Evolutionary conservation across 78 protist genomes (phyloP).

Genomic region (Dictyostelium brefeldianum): DNA sequence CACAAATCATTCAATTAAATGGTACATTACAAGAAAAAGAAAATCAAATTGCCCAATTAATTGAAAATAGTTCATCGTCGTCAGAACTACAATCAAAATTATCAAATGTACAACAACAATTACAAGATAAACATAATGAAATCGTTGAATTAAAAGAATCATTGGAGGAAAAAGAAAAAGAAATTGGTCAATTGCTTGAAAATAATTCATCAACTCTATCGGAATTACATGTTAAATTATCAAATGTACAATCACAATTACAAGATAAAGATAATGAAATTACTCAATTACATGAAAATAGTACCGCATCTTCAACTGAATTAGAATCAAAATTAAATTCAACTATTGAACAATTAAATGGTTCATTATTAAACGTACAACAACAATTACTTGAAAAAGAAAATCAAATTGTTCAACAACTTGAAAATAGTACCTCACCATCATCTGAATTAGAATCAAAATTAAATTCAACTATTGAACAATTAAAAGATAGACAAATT

Average conservation of each 20-base stretch:
- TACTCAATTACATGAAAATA: background rate
- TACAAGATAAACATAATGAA: background rate
- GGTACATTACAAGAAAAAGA: background rate
- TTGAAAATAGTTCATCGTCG: background rate
- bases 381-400: slow-evolving; percentile 1
- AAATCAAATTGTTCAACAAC: background rate
- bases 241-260: background rate
- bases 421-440: background rate
- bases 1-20: background rate
- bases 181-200: background rate
- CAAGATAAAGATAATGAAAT: slow-evolving; percentile 3
- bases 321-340: background rate
- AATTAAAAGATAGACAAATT: background rate
- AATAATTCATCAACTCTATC: background rate
- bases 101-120: background rate
- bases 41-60: background rate
- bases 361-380: background rate
- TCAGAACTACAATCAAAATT: background rate
- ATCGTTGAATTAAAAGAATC: background rate
- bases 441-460: background rate
- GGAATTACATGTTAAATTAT: background rate
- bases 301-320: background rate
- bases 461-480: background rate
- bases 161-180: background rate
- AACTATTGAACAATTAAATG: background rate